Percentiles rank a stretch among this genome's conserved stretches.
phyloP scores from a whole-genome alignment of 257 asterid species.

The Ocimum tenuiflorum region DNA sequence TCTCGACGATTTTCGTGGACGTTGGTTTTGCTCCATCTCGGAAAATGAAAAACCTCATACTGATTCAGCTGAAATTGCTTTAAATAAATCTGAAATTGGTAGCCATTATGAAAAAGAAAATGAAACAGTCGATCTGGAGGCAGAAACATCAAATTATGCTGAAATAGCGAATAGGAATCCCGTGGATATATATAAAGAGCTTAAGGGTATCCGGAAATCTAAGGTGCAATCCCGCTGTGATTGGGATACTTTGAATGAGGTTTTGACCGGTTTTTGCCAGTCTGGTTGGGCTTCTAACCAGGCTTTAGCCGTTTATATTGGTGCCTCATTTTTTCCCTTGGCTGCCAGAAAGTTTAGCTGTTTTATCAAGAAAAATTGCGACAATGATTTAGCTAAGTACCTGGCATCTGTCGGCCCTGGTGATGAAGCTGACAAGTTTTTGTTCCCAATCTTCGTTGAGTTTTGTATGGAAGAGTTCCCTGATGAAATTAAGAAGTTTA shows the following conservation, averaged over 20 bases:
- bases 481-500: slow-evolving; percentile 63
- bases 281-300: slow-evolving; percentile 87
- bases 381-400: slow-evolving; percentile 45
- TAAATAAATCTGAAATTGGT: slow-evolving; percentile 16
- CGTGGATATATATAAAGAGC: slow-evolving; percentile 51
- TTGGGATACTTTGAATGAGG: slow-evolving; percentile 47
- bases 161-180: slow-evolving; percentile 47
- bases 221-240: slow-evolving; percentile 35
- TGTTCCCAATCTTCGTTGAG: slow-evolving; percentile 83
- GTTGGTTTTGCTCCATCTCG: slow-evolving; percentile 35
- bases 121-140: slow-evolving; percentile 18
- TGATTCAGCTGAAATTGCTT: slow-evolving; percentile 19
- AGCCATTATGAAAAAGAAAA: slow-evolving; percentile 22
- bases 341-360: slow-evolving; percentile 52
- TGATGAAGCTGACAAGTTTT: slow-evolving; percentile 53
- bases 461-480: slow-evolving; percentile 69
- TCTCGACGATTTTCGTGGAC: slow-evolving; percentile 16
- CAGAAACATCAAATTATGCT: slow-evolving; percentile 23
- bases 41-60: slow-evolving; percentile 15
- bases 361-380: slow-evolving; percentile 47
- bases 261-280: slow-evolving; percentile 44
- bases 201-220: slow-evolving; percentile 27
- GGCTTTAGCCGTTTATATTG: slow-evolving; percentile 74
- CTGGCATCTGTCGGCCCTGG: slow-evolving; percentile 64
- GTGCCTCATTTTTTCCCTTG: slow-evolving; percentile 65